Conservation (phyloP, 768 basidiomycete genomes). For the Boletus insuetus region DNA sequence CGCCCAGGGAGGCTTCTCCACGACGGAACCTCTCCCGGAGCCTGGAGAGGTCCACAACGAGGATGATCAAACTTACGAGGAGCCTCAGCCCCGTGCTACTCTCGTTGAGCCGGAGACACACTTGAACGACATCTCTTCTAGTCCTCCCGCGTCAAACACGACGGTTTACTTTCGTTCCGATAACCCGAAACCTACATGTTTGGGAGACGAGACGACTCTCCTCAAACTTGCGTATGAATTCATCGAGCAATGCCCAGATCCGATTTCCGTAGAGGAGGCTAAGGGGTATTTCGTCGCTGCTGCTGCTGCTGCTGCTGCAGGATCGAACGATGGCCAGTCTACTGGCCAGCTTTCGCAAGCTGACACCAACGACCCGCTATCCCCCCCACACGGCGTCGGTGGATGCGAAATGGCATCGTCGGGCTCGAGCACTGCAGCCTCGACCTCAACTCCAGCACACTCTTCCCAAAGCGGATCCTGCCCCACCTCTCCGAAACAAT, state of each 20-base stretch:
- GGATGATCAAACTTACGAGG: background rate
- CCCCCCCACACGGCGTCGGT: background rate
- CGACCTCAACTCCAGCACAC: background rate
- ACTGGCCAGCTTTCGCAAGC: background rate
- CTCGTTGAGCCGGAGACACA: no score
- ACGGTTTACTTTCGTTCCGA: background rate
- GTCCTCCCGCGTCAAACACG: background rate
- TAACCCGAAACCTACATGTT: background rate
- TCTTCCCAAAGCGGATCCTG: background rate
- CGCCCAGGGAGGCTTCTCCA: background rate
- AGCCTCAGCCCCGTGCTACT: background rate
- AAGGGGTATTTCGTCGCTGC: accelerated
- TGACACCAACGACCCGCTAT: background rate
- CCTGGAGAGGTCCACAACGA: background rate
- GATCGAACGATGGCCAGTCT: background rate
- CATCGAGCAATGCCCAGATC: accelerated
- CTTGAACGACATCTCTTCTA: background rate
- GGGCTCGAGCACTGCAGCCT: background rate
- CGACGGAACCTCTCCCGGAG: background rate
- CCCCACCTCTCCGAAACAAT: background rate
- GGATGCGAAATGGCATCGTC: background rate
- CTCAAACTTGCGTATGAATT: background rate
- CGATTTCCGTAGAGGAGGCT: background rate
- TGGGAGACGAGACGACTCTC: background rate
- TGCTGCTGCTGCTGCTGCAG: accelerated